Evolutionary conservation across 139 green algal genomes (phyloP).

Genomic region (Chlamydomonas incerta): DNA sequence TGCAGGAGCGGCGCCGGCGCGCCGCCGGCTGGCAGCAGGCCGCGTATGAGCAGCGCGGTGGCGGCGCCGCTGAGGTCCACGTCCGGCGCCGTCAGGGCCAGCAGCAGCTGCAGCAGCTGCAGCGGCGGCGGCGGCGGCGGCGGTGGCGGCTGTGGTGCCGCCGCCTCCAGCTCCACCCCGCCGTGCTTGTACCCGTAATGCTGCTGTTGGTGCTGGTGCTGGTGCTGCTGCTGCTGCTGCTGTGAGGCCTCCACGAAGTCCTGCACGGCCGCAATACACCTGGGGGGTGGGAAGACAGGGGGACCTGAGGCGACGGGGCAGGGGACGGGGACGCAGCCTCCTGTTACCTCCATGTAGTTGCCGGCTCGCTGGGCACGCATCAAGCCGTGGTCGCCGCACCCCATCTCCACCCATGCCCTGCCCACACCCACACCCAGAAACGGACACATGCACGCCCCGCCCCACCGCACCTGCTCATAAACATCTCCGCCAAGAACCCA

Average conservation of each 20-base stretch:
- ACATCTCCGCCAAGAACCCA: background rate
- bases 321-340: too few species aligned
- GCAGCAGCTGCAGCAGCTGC: slow-evolving; percentile 14
- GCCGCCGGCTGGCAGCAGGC: background rate
- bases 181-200: background rate
- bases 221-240: background rate
- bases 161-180: background rate
- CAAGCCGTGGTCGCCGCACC: too few species aligned
- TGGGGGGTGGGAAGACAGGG: too few species aligned
- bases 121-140: background rate
- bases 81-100: background rate
- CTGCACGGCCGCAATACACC: background rate
- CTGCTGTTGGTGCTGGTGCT: background rate
- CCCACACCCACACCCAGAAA: too few species aligned
- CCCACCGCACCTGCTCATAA: slow-evolving; percentile 2
- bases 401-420: too few species aligned
- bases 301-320: too few species aligned
- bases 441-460: background rate
- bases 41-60: background rate
- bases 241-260: background rate
- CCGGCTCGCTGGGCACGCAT: too few species aligned
- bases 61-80: background rate
- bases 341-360: too few species aligned
- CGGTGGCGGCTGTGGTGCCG: background rate
- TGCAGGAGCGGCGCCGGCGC: background rate